phyloP scores from a whole-genome alignment of 75 land plant genomes.

The Pinus tabuliformis region DNA sequence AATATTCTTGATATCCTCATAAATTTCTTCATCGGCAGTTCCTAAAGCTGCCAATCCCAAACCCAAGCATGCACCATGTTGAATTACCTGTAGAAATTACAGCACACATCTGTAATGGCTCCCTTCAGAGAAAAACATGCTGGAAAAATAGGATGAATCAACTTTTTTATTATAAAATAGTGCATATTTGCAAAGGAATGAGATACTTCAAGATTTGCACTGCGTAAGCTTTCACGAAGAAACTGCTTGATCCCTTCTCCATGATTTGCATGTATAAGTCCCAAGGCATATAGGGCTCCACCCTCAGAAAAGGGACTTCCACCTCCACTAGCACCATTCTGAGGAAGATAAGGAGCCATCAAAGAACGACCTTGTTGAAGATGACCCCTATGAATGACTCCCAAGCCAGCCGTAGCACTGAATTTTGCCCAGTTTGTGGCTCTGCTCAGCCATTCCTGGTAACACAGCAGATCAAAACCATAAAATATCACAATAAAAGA shows the following conservation, averaged over 20 bases:
- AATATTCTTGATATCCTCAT: constrained; percentile 37
- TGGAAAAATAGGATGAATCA: background rate
- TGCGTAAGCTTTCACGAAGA: constrained; percentile 39
- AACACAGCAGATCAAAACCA: background rate
- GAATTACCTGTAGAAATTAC: constrained; percentile 30
- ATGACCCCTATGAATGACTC: constrained; percentile 55
- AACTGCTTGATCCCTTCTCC: constrained; percentile 59
- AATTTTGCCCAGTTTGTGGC: constrained; percentile 64
- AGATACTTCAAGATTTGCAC: constrained; percentile 33
- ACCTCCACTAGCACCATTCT: constrained; percentile 48
- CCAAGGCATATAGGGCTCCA: constrained; percentile 49
- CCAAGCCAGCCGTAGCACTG: constrained; percentile 55
- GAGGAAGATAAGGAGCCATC: constrained; percentile 58
- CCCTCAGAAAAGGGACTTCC: constrained; percentile 58
- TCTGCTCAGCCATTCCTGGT: constrained; percentile 49
- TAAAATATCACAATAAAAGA: background rate
- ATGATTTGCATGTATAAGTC: constrained; percentile 57
- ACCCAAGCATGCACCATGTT: constrained; percentile 55
- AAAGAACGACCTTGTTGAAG: constrained; percentile 50
- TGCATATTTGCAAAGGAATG: background rate
- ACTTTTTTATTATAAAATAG: background rate
- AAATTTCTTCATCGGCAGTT: constrained; percentile 53
- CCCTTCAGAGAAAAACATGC: background rate
- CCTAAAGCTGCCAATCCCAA: constrained; percentile 53
- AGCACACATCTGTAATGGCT: background rate